phyloP scores from a whole-genome alignment of 306 rosid genomes.

The Cucurbita argyrosperma region DNA sequence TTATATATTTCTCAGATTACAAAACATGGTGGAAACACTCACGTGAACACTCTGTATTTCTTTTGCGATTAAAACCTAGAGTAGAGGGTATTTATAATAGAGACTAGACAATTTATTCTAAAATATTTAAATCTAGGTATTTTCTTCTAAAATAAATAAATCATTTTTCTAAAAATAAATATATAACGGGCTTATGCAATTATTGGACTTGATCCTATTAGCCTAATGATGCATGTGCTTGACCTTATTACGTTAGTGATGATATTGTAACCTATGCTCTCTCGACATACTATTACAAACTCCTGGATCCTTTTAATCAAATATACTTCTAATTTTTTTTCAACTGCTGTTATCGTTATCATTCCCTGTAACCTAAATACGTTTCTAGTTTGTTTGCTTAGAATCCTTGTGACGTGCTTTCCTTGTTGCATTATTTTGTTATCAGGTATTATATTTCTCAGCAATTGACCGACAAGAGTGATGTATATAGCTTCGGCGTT shows the following conservation, averaged over 20 bases:
- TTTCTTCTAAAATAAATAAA: no score
- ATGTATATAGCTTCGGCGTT: slow-evolving; percentile 89
- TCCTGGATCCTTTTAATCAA: not conserved
- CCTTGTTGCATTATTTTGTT: not conserved
- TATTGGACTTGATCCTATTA: no score
- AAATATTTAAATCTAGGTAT: no score
- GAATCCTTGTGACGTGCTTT: not conserved
- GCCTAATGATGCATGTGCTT: no score
- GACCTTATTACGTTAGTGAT: no score
- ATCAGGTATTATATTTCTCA: slow-evolving; percentile 90
- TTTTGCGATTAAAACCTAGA: no score
- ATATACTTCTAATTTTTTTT: not conserved
- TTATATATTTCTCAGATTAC: not conserved
- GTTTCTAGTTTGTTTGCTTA: not conserved
- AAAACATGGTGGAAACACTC: no score
- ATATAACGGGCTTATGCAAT: no score
- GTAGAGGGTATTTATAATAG: no score
- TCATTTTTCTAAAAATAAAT: no score
- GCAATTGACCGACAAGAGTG: slow-evolving; percentile 95
- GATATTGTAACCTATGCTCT: not conserved
- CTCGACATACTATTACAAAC: not conserved
- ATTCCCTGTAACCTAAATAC: not conserved
- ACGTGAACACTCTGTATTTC: no score
- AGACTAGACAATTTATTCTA: no score
- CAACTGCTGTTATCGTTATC: not conserved